These are phyloP conservation scores for Fomitopsis betulina DNA, from an alignment of 1,284 basidiomycete species.

Conservation along the genomic window DNA sequence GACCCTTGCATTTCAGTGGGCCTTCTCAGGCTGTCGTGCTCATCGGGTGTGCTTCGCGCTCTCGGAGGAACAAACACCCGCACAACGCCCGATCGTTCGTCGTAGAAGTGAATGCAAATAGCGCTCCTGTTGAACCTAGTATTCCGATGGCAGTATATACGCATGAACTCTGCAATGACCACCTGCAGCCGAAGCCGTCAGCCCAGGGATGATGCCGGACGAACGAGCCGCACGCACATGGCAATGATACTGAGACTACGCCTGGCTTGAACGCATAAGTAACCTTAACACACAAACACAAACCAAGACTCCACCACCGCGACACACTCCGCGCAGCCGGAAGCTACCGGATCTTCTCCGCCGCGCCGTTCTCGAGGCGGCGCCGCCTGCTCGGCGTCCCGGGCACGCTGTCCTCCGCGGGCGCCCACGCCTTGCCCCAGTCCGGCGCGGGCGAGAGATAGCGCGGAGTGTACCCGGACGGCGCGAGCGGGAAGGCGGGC, in stretches of 20 bases:
- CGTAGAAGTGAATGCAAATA: neutral
- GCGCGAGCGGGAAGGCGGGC: constrained; percentile 26
- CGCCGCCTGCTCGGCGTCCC: constrained; percentile 52
- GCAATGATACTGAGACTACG: neutral
- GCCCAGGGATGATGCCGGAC: neutral
- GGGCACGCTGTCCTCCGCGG: constrained; percentile 13
- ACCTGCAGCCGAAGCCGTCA: neutral
- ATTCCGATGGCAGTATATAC: neutral
- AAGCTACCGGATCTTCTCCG: constrained; percentile 43
- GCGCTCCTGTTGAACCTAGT: neutral
- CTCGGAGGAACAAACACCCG: neutral
- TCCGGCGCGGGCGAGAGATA: constrained; percentile 36
- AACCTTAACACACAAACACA: neutral
- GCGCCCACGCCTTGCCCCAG: constrained; percentile 34
- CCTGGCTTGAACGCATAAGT: neutral
- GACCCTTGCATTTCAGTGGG: neutral
- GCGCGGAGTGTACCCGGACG: constrained; percentile 42
- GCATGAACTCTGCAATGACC: neutral
- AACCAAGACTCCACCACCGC: neutral
- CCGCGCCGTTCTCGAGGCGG: constrained; percentile 56
- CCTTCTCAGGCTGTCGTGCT: neutral
- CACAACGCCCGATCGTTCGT: neutral
- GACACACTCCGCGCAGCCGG: neutral
- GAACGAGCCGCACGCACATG: neutral
- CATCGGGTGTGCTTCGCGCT: too few species aligned